Conservation (phyloP, 371 early-diverging fungal species). For the Coemansia sp. region DNA sequence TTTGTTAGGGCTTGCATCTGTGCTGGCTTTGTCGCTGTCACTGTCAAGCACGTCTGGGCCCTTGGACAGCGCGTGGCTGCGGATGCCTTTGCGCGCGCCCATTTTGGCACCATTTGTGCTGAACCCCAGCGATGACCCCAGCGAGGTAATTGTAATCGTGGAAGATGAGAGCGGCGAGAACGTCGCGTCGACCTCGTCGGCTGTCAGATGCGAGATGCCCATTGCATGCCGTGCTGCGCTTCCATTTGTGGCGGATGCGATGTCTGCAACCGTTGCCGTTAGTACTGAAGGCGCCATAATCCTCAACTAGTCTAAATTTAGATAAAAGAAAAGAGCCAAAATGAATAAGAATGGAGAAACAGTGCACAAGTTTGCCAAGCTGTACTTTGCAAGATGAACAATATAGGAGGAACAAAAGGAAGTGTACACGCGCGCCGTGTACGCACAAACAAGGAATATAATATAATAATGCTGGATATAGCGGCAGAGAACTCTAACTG, state of each 20-base stretch:
- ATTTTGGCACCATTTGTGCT: neutral
- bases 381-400: no score
- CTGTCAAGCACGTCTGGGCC: neutral
- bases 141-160: conserved; percentile 42
- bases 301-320: neutral
- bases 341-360: neutral
- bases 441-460: no score
- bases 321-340: neutral
- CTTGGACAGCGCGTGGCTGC: conserved; percentile 8
- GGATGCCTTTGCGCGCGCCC: neutral
- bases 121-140: conserved; percentile 31
- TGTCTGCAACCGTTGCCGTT: conserved; percentile 1
- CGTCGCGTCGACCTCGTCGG: conserved; percentile 28
- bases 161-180: conserved; percentile 49
- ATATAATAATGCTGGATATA: no score
- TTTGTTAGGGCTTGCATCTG: neutral
- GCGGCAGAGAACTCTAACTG: no score
- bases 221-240: conserved; percentile 2
- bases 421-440: no score
- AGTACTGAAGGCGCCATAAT: conserved; percentile 10
- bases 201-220: conserved; percentile 6
- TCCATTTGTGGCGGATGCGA: neutral
- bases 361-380: neutral
- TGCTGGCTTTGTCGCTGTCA: neutral
- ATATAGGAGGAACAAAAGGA: neutral